Evolutionary conservation across 225 moss, liverwort and hornwort genomes (phyloP), one percentile per base, ranked within the genome.

Genomic region (Physcomitrellopsis africana): DNA sequence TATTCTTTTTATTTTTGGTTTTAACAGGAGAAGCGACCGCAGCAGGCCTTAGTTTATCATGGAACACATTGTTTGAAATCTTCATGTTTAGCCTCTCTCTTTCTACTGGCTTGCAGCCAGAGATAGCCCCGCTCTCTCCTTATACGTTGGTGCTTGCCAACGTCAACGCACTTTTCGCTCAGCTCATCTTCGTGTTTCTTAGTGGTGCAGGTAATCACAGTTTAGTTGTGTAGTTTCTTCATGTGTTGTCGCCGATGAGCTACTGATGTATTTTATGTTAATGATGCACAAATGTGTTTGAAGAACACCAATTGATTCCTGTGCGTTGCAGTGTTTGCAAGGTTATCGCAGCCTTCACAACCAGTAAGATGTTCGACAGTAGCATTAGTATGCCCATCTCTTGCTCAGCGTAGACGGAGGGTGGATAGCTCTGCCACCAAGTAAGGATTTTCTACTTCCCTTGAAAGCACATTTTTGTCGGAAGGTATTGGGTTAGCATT

Each of bases 1-100:
- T n/a, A 1, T 58, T 7, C 32, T 2, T 5, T 37, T 37, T 37
- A 37, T 37, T 37, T 37, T 37, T 37, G 32, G 7, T 37, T 65
- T 68, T 46, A 59, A 57, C 71, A 74, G 65, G 76, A 19, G 84
- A 77, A 48, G 76, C 76, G 41, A 74, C 85, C 11, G 27, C 68
- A 46, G 37, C 63, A 7, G 82, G 69, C 4, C 84, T 89, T 5
- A 71, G 44, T 12, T 42, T 89, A 70, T 89, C 93, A 20, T 81
- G 81, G 89, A 9, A 42, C 37, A 79, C 89, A 14, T 11, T 91
- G 24, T 93, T 93, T 55, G 79, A 89, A 81, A 81, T 93, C 18
- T 93, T 91, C 73, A 91, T 93, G 93, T 93, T 93, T 69, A 93
- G 93, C 70, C 81, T 93, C 16, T 93, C 93, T 75, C 91, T 93